phyloP scores from a whole-genome alignment of 2,329 filamentous ascomycete species.

The Paraphaeosphaeria sporulosa region DNA sequence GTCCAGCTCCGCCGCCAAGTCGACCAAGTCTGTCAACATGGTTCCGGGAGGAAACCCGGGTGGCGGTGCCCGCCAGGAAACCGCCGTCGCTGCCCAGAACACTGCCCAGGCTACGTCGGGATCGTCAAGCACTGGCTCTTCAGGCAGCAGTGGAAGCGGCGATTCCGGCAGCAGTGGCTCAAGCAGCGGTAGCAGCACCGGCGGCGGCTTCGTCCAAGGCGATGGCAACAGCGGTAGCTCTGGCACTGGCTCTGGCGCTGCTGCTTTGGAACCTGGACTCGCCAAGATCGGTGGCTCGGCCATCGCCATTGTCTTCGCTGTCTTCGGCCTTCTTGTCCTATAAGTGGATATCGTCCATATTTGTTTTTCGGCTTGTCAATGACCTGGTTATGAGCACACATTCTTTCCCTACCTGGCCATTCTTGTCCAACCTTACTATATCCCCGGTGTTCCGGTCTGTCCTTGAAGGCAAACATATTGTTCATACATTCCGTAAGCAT shows the following conservation, averaged over 20 bases:
- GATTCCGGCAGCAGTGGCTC: conserved; percentile 16
- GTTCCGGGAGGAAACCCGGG: conserved; percentile 65
- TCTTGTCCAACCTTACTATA: conserved; percentile 16
- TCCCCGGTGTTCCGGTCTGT: conserved; percentile 8
- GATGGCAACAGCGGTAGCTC: conserved; percentile 12
- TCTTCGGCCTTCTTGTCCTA: conserved; percentile 41
- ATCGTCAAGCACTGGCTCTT: conserved; percentile 25
- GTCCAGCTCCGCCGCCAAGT: conserved; percentile 31
- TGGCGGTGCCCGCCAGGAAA: conserved; percentile 53
- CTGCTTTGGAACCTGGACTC: conserved; percentile 32
- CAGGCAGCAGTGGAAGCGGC: conserved; percentile 24
- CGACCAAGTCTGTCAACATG: conserved; percentile 52
- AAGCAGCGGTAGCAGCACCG: conserved; percentile 21
- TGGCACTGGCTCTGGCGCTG: conserved; percentile 16
- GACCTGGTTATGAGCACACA: conserved; percentile 16
- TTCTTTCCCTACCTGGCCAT: conserved; percentile 3
- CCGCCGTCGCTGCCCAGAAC: conserved; percentile 22
- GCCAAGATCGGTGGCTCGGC: conserved; percentile 40
- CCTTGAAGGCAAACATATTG: not conserved
- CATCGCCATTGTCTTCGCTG: conserved; percentile 44
- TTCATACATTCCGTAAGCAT: not conserved
- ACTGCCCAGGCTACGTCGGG: conserved; percentile 20
- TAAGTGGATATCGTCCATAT: conserved; percentile 19
- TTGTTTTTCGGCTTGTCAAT: conserved; percentile 13
- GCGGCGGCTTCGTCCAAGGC: conserved; percentile 37